Base-by-base conservation (phyloP, 225 moss, liverwort and hornwort species). In the Thuidium tamariscinum region DNA sequence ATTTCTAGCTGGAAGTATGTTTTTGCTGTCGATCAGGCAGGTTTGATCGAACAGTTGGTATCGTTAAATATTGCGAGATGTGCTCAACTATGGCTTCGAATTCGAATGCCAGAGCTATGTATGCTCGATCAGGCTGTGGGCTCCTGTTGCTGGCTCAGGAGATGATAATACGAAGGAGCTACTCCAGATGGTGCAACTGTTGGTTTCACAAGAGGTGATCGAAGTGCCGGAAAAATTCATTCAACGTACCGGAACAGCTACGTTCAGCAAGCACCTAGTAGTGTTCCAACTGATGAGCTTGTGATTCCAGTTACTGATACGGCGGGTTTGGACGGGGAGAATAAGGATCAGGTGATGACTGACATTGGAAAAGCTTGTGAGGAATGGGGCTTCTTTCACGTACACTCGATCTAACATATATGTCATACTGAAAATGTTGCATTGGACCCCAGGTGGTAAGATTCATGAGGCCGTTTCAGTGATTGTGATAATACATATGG, bases 311-410 rank as follows among this genome's bases (percentile, higher is more conserved):
- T 92, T 2, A 88, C 90, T 68, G 88, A 90, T 60, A 84, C 88
- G 84, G 88, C 81, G 25, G 90, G 61, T 13, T 70, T 92, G 84
- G 90, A 87, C 29, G 87, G 88, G 23, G 79, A 82, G 14, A 67
- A 39, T 34, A 85, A 74, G 87, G 86, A 74, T 4, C 82, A 88
- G 7, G 68, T 87, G 12, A 36, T 82, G 79, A 75, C 79, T 36
- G 82, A 87, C 49, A 87, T 90, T 39, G 90, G 84, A 4, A 78
- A 41, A 84, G 87, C 88, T 79, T 90, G 86, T 73, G 82, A 90
- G 73, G 62, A 88, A 26, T 90, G 90, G 92, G 90, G 90, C 69
- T 92, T 90, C 77, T 90, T 92, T 67, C 84, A 90, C 82, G 90
- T 89, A 56, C 49, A 23, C 7, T 61, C 5, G 8, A 6, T 36